phyloP scores from a whole-genome alignment of 345 rosid species.

The Anacardium occidentale region DNA sequence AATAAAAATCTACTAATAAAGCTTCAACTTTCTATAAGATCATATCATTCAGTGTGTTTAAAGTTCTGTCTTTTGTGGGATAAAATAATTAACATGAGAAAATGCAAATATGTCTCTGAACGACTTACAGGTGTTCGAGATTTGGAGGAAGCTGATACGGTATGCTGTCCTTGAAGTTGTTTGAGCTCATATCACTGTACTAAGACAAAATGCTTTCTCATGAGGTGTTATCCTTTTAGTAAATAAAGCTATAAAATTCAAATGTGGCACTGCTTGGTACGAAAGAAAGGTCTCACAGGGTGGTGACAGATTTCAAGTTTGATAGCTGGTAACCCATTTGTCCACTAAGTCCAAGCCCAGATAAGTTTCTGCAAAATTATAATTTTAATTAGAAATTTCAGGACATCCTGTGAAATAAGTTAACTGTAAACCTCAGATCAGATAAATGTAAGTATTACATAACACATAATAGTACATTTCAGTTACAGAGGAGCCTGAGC shows the following conservation, averaged over 20 bases:
- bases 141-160: constrained; percentile 97
- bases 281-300: constrained; percentile 53
- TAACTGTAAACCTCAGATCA: neutral
- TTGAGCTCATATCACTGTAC: constrained; percentile 87
- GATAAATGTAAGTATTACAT: neutral
- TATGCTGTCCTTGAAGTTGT: constrained; percentile 73
- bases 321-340: constrained; percentile 80
- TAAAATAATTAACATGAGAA: neutral
- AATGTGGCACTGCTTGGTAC: constrained; percentile 7
- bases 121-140: constrained; percentile 55
- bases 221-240: constrained; percentile 23
- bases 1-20: no score
- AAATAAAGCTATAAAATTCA: constrained; percentile 14
- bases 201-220: constrained; percentile 39
- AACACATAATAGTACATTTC: constrained; percentile 53
- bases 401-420: neutral
- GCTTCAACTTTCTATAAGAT: no score
- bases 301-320: constrained; percentile 76
- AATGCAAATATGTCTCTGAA: neutral
- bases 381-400: neutral
- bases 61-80: constrained; percentile 12
- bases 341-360: constrained; percentile 75
- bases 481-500: constrained; percentile 78
- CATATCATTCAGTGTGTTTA: neutral
- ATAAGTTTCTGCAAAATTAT: constrained; percentile 55